Conservation (phyloP, 2,329 filamentous ascomycete species). For the Fulvia fulva region DNA sequence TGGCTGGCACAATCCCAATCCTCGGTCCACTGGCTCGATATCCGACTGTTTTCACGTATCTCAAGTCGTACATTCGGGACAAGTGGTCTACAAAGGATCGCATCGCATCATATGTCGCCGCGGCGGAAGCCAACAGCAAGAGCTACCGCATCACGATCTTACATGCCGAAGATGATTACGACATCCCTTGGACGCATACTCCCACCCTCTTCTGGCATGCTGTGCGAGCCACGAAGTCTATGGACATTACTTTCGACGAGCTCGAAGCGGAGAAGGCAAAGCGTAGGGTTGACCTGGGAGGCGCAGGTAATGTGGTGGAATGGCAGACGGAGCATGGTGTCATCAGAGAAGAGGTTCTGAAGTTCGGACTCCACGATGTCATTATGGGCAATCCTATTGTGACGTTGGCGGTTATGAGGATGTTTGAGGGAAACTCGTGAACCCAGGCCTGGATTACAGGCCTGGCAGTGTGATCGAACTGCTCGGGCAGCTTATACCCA, state of each 20-base stretch:
- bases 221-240: conserved; percentile 45
- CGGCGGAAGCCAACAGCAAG: conserved; percentile 30
- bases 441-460: no score
- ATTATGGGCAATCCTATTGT: conserved; percentile 57
- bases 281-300: conserved; percentile 41
- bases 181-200: conserved; percentile 51
- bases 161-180: conserved; percentile 51
- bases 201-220: conserved; percentile 53
- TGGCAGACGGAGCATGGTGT: conserved; percentile 46
- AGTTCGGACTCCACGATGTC: conserved; percentile 55
- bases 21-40: conserved; percentile 50
- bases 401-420: conserved; percentile 48
- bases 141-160: conserved; percentile 48
- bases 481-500: no score
- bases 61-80: conserved; percentile 47
- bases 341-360: conserved; percentile 53
- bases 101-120: conserved; percentile 44
- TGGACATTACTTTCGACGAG: conserved; percentile 41
- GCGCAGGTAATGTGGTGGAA: conserved; percentile 50
- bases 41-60: conserved; percentile 43
- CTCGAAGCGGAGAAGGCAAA: conserved; percentile 44
- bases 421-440: conserved; percentile 45
- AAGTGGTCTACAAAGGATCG: conserved; percentile 51
- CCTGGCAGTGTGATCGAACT: no score
- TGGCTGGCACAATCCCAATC: conserved; percentile 54